Conservation (phyloP, 192 early-diverging fungal genomes). For the Rhizoclosmatium globosum region DNA sequence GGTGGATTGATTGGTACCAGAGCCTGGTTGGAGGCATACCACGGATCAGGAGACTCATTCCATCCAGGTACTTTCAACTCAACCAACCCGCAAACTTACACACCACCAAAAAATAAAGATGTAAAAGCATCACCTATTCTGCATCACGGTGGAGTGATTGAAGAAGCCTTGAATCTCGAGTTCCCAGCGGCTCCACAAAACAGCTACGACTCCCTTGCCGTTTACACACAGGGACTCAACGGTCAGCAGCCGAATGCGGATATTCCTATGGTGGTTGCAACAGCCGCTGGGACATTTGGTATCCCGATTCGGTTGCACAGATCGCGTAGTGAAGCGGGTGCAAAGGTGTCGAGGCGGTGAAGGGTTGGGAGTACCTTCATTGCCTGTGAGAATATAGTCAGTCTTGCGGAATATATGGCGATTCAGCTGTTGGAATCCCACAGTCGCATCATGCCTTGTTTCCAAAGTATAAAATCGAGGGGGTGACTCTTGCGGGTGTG, state of each 20-base stretch:
- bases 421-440: slow-evolving; percentile 75
- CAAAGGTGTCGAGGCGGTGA: not conserved
- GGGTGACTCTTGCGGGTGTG: slow-evolving; percentile 47
- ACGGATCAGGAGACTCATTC: slow-evolving; percentile 59
- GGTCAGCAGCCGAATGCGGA: slow-evolving; percentile 94
- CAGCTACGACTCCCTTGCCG: slow-evolving; percentile 67
- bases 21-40: slow-evolving; percentile 91
- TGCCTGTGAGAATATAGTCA: slow-evolving; percentile 22
- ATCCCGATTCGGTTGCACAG: slow-evolving; percentile 69
- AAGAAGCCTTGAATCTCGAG: slow-evolving; percentile 87
- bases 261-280: slow-evolving; percentile 78
- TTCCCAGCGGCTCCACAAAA: slow-evolving; percentile 70
- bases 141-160: slow-evolving; percentile 72
- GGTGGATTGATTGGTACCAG: slow-evolving; percentile 77
- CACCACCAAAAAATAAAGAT: not conserved
- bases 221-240: slow-evolving; percentile 76
- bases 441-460: slow-evolving; percentile 76
- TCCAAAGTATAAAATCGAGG: slow-evolving; percentile 64
- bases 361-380: slow-evolving; percentile 37
- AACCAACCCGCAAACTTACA: not conserved
- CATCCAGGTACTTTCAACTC: slow-evolving; percentile 29
- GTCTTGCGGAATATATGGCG: slow-evolving; percentile 59
- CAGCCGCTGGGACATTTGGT: slow-evolving; percentile 59
- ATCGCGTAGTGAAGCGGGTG: slow-evolving; percentile 7
- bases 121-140: slow-evolving; percentile 26